Evolutionary conservation across 495 filamentous ascomycete species (phyloP), one percentile per base, ranked within the genome.

Genomic region (Penicillium argentinense): DNA sequence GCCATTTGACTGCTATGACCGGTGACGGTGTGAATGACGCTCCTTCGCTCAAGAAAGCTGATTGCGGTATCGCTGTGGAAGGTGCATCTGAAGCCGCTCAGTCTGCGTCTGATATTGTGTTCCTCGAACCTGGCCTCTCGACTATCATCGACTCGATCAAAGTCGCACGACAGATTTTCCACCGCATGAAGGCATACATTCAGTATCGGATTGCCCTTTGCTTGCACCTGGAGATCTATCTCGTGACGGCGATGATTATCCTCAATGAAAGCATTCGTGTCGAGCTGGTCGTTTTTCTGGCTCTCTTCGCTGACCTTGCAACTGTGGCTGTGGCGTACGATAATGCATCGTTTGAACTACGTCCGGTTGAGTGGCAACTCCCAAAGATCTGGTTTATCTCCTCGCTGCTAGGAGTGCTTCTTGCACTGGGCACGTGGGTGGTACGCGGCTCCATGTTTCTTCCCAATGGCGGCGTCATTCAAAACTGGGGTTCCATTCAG

Each of bases 11-110:
- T 69, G 91, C 91, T 57, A 97, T 97, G 91, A 97, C 91, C 71
- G 91, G 91, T 73, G 91, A 97, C 62, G 91, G 91, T 80, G 91
- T 97, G 66, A 97, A 97, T 71, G 91, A 97, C 71, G 91, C 91
- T 39, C 91, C 91, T 24, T 96, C 91, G 27, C 76, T 97, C 43
- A 97, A 97, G 77, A 96, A 95, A 75, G 91, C 91, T 14, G 91
- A 97, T 74, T 78, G 74, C 42, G 72, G 72, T 71, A 88, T 88
- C 53, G 84, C 84, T 28, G 84, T 88, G 38, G 84, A 88, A 71
- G 84, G 84, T 59, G 80, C 84, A 22, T 83, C 84, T 5, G 83
- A 87, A 73, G 84, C 84, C 44, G 84, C 84, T 14, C 84, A 87
- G 63, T 82, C 84, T 19, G 84, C 84, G 34, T 80, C 84, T 18